Conservation (phyloP, 495 filamentous ascomycete species). For the Hamigera avellanea region DNA sequence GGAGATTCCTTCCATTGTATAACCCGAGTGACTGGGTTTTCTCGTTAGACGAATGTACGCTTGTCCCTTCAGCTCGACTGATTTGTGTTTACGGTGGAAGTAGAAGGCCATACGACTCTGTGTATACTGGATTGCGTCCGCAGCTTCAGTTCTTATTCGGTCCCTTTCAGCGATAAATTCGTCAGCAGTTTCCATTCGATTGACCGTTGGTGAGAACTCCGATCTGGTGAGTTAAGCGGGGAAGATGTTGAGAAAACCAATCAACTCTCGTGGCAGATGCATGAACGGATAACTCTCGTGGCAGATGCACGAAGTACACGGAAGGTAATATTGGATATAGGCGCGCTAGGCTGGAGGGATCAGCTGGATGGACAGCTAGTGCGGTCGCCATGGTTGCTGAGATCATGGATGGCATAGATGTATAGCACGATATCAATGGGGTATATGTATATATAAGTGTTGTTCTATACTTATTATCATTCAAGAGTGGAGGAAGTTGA, state of each 20-base stretch:
- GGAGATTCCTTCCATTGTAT: background rate
- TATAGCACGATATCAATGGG: too few species aligned
- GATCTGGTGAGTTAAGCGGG: background rate
- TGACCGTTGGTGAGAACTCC: background rate
- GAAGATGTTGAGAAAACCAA: background rate
- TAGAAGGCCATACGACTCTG: background rate
- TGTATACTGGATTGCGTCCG: background rate
- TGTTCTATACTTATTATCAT: too few species aligned
- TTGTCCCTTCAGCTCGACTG: background rate
- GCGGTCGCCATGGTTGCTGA: too few species aligned
- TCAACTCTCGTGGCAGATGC: conserved; percentile 3
- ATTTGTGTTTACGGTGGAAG: conserved; percentile 1
- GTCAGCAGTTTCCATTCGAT: background rate
- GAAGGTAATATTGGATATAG: too few species aligned
- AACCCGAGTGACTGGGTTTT: background rate
- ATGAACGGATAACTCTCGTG: too few species aligned
- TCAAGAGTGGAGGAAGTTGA: too few species aligned
- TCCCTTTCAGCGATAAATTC: background rate
- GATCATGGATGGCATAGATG: too few species aligned
- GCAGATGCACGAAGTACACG: too few species aligned
- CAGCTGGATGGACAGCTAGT: too few species aligned
- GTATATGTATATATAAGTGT: too few species aligned
- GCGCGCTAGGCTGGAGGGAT: too few species aligned
- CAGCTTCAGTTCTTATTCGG: background rate
- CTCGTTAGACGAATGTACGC: background rate